Percentiles rank a stretch among this genome's conserved stretches.
Evolutionary conservation across 768 basidiomycete species (phyloP).

Genomic region (Postia placenta): DNA sequence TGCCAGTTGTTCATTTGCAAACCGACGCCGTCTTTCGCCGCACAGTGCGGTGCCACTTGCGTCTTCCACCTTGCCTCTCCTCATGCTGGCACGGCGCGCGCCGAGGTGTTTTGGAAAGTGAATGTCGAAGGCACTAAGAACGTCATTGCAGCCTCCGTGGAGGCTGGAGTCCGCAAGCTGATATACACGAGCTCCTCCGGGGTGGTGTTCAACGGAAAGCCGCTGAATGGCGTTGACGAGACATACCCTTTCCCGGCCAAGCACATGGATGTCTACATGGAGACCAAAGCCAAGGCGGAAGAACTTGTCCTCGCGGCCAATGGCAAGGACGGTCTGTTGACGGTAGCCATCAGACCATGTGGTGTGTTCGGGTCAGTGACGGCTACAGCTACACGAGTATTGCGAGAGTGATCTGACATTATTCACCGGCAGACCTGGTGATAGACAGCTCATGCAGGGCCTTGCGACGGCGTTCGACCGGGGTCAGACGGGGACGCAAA

Average conservation of each 20-base stretch:
- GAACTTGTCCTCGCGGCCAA: conserved; percentile 80
- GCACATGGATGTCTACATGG: conserved; percentile 88
- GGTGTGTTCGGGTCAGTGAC: conserved; percentile 89
- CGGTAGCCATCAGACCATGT: conserved; percentile 86
- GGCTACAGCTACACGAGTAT: too few species aligned
- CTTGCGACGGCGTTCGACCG: conserved; percentile 73
- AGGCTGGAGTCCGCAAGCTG: conserved; percentile 71
- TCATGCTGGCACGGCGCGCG: conserved; percentile 58
- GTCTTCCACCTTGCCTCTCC: conserved; percentile 96
- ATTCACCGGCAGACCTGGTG: conserved; percentile 88
- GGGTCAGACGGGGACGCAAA: conserved; percentile 86
- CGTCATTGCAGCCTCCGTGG: conserved; percentile 75
- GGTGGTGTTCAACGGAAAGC: conserved; percentile 78
- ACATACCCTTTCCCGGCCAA: conserved; percentile 67
- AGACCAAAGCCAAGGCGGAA: conserved; percentile 89
- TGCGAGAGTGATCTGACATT: too few species aligned
- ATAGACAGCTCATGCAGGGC: conserved; percentile 80
- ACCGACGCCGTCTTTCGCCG: not conserved
- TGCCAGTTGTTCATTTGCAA: not conserved
- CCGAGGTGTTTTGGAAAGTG: conserved; percentile 81
- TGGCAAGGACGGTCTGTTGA: conserved; percentile 75
- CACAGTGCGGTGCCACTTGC: conserved; percentile 80
- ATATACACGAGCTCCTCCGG: conserved; percentile 95
- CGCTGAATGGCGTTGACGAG: conserved; percentile 86
- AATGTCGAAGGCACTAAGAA: conserved; percentile 90